Percentiles rank a stretch among this genome's conserved stretches.
Conservation (phyloP, 176 grass and related monocot species). For the Chrysopogon serrulatus region DNA sequence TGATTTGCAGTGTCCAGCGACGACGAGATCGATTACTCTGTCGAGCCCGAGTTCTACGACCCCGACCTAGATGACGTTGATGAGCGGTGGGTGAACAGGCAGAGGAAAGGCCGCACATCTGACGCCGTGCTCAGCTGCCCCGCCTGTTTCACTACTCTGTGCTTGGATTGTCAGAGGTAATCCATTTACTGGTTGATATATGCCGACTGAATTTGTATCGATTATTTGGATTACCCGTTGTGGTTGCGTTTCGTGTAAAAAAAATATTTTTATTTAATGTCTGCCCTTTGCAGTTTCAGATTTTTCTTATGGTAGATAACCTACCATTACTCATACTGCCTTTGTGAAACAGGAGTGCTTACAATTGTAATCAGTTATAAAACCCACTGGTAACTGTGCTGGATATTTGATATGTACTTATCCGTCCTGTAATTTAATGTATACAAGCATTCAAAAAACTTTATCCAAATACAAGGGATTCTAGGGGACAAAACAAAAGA, state of each 20-base stretch:
- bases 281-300: not conserved
- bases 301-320: not conserved
- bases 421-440: too few species aligned
- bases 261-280: not conserved
- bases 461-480: too few species aligned
- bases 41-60: slow-evolving; percentile 91
- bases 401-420: not conserved
- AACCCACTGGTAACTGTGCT: not conserved
- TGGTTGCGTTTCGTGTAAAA: not conserved
- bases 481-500: too few species aligned
- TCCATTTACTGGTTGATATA: not conserved
- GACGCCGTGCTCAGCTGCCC: slow-evolving; percentile 88
- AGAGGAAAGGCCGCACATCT: slow-evolving; percentile 72
- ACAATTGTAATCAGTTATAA: not conserved
- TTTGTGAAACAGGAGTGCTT: not conserved
- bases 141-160: slow-evolving; percentile 85
- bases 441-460: too few species aligned
- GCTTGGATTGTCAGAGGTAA: slow-evolving; percentile 94
- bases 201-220: not conserved
- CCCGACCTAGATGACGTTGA: slow-evolving; percentile 73
- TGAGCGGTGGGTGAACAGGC: slow-evolving; percentile 64
- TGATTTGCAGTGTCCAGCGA: slow-evolving; percentile 75
- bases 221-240: not conserved
- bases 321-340: not conserved
- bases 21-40: slow-evolving; percentile 91